Percentiles rank a stretch among this genome's conserved stretches.
phyloP scores from a whole-genome alignment of 2,329 filamentous ascomycete genomes.

The Cercospora berteroae region DNA sequence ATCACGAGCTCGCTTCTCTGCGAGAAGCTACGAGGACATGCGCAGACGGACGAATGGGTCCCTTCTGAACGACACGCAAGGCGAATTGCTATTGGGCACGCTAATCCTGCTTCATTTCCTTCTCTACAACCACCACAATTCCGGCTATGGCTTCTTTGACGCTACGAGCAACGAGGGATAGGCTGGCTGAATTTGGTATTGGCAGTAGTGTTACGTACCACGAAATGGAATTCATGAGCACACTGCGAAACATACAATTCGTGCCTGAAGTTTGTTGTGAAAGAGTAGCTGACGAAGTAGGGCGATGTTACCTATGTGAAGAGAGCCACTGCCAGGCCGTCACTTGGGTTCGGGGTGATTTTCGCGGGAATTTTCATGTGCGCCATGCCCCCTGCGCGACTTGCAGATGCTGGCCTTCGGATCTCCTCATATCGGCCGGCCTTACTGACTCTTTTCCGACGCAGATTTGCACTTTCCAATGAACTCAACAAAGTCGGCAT shows the following conservation, averaged over 20 bases:
- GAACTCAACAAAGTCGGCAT: neutral
- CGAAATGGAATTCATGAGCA: slow-evolving; percentile 11
- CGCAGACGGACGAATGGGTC: slow-evolving; percentile 14
- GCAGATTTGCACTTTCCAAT: neutral
- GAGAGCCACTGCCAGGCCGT: neutral
- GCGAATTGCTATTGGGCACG: slow-evolving; percentile 6
- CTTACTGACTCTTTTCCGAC: neutral
- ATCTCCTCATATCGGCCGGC: neutral
- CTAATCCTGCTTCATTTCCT: neutral
- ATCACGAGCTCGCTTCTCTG: slow-evolving; percentile 14
- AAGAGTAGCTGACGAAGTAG: neutral
- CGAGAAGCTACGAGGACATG: slow-evolving; percentile 20
- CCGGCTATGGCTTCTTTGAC: slow-evolving; percentile 12
- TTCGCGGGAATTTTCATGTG: neutral
- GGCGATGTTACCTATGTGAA: neutral
- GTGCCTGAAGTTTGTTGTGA: neutral
- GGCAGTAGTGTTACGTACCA: slow-evolving; percentile 11
- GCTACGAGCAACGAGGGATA: slow-evolving; percentile 9
- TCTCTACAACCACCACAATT: slow-evolving; percentile 1
- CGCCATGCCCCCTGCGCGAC: neutral
- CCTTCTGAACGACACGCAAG: slow-evolving; percentile 17
- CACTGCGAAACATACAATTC: neutral
- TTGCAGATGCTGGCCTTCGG: neutral
- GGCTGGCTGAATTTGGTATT: slow-evolving; percentile 7
- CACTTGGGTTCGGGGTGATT: neutral